Conservation (phyloP, 2,329 filamentous ascomycete species). For the Colletotrichum spaethianum region DNA sequence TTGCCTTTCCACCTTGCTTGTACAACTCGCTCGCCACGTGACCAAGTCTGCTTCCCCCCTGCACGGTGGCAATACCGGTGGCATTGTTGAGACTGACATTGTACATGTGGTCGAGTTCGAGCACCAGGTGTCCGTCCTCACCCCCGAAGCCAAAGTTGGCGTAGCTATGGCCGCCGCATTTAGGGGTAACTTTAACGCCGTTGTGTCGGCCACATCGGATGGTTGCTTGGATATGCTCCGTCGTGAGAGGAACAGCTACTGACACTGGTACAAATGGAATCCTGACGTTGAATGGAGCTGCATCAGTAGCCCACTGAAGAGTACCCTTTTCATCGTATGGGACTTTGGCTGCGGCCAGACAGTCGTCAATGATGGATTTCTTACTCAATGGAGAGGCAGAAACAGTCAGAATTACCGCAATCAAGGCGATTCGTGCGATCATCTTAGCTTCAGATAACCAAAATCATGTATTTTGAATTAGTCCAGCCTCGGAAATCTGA, state of each 20-base stretch:
- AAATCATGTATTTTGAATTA: neutral
- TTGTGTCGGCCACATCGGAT: constrained; percentile 60
- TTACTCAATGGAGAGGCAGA: constrained; percentile 4
- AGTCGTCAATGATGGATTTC: constrained; percentile 44
- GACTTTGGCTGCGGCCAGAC: constrained; percentile 45
- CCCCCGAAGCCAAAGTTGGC: constrained; percentile 63
- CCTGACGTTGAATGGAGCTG: constrained; percentile 52
- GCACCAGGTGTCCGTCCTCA: constrained; percentile 56
- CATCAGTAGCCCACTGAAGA: constrained; percentile 52
- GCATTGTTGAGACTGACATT: constrained; percentile 49
- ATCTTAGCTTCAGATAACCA: neutral
- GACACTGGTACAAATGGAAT: constrained; percentile 49
- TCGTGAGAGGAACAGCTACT: constrained; percentile 50
- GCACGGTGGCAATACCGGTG: constrained; percentile 53
- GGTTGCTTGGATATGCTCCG: constrained; percentile 58
- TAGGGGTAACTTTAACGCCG: constrained; percentile 63
- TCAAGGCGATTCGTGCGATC: neutral
- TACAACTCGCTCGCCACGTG: constrained; percentile 56
- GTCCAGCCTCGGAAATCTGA: neutral
- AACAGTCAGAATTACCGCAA: neutral
- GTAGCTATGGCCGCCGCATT: constrained; percentile 68
- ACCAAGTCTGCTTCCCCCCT: constrained; percentile 59
- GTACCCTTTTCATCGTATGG: constrained; percentile 43
- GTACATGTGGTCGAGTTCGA: constrained; percentile 58
- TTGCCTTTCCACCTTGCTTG: constrained; percentile 51